Base-by-base conservation (phyloP, 2,329 filamentous ascomycete species). In the Neobulgaria alba region DNA sequence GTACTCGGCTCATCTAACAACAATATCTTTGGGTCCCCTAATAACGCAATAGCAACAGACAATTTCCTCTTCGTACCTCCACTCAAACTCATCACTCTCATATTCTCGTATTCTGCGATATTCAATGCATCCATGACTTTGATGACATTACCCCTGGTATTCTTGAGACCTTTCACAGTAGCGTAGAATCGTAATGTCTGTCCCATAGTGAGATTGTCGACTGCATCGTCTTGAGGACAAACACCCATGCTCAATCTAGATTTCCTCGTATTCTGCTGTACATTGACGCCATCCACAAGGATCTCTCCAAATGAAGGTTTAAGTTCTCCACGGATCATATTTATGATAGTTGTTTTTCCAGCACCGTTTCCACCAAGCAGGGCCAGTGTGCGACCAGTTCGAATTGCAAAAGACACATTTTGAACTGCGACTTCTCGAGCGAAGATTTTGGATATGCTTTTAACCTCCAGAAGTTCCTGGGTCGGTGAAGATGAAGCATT, bases 341-440 rank as follows among this genome's bases (percentile, higher is more conserved):
- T 73, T 49, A 82, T 80, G 1, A 73, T 78, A 0, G 76, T 79
- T 2, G 70, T 75, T 52, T 83, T 82, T 31, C 78, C 78, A 3
- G 78, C 78, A 7, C 78, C 77, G 47, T 82, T 82, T 0, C 77
- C 77, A 1, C 79, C 79, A 1, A 83, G 67, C 0, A 82, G 65
- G 2, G 77, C 77, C 50, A 82, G 79, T 2, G 79, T 74, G 52
- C 81, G 72, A 23, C 74, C 73, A 29, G 66, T 65, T 0, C 69
- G 66, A 2, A 82, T 75, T 14, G 72, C 72, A 45, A 83, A 82
- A 0, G 73, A 75, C n/a, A 79, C 68, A 50, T 82, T 70, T 47
- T 80, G 67, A 4, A 82, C 76, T 2, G 77, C 79, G 19, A 70
- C 60, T 40, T 73, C 72, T 36, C 64, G 65, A n/a, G 71, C 69